These are phyloP conservation scores for Aspergillus arachidicola DNA, from an alignment of 2,329 filamentous ascomycete species.

Conservation along the genomic window DNA sequence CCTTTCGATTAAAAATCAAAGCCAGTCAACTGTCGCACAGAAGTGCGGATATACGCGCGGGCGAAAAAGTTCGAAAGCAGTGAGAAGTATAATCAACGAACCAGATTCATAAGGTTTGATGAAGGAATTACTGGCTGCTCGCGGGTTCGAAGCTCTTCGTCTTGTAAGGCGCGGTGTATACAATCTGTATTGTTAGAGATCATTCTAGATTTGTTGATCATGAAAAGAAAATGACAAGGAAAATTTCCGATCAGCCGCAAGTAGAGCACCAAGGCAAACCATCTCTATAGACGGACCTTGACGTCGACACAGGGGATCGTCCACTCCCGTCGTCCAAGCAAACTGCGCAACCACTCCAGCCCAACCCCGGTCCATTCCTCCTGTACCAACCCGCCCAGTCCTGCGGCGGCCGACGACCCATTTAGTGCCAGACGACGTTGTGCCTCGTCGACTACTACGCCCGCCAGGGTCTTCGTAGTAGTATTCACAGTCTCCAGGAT, in stretches of 20 bases:
- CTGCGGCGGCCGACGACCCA: constrained; percentile 27
- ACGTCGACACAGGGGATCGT: constrained; percentile 89
- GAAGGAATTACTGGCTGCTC: background rate
- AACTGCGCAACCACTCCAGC: constrained; percentile 80
- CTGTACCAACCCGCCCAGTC: constrained; percentile 38
- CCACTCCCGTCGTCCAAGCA: constrained; percentile 85
- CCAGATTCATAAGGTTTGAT: background rate
- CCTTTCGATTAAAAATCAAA: background rate
- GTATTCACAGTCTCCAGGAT: constrained; percentile 61
- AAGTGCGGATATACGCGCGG: background rate
- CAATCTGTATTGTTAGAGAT: background rate
- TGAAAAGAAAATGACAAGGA: background rate
- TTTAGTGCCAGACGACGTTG: constrained; percentile 41
- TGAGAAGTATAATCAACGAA: background rate
- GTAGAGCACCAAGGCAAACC: background rate
- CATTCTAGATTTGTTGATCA: background rate
- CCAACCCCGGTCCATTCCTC: constrained; percentile 76
- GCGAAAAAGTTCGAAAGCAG: background rate
- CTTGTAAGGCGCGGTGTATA: background rate
- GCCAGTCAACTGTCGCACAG: background rate
- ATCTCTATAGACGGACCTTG: constrained; percentile 69
- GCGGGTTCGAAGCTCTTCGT: background rate
- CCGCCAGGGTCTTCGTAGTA: constrained; percentile 68
- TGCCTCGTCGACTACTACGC: constrained; percentile 66
- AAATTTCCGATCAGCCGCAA: background rate